Base-by-base conservation (phyloP, 192 early-diverging fungal species). In the Funneliformis mosseae region DNA sequence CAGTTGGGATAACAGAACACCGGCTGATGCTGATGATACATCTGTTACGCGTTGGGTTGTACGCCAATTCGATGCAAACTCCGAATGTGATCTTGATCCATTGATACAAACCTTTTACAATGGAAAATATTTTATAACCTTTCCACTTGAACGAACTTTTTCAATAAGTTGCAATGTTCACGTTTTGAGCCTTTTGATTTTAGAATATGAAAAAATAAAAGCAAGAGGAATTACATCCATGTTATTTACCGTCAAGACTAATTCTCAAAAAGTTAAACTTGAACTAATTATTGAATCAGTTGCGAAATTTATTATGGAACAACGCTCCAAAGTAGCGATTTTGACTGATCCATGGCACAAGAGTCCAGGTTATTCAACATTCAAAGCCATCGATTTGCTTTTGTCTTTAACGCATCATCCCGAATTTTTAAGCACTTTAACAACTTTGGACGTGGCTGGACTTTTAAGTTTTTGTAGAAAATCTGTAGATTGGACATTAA, bases 291-390 rank as follows among this genome's bases (percentile, higher is more conserved):
- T 78, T 38, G 0, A 25, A 9, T 33, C 63, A 38, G 23, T 25
- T 4, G 50, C 28, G 2, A 50, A 78, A 39, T 68, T 66, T 25
- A n/a, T 78, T 18, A 33, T 50, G 14, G 7, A 63, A 7, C 33
- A 78, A 46, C 63, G 77, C 11, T 48, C 21, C 4, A 33, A 78
- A 55, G 25, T 23, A 23, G 11, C 7, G 7, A 0, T 27, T 48
- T 78, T 64, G 77, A 33, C n/a, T 14, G 77, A 78, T 38, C 68
- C 68, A 78, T 78, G 77, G 77, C 28, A 78, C 23, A 45, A 33
- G 25, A 50, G 43, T 25, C 63, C 77, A 1, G 41, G 28, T 5
- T 78, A 78, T 16, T 48, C 64, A 12, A 68, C 77, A 48, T 38
- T 68, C 4, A 66, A 67, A 48, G 21, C 64, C 11, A 78, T 33